Conservation (phyloP, 306 rosid genomes). For the Prunus padus region DNA sequence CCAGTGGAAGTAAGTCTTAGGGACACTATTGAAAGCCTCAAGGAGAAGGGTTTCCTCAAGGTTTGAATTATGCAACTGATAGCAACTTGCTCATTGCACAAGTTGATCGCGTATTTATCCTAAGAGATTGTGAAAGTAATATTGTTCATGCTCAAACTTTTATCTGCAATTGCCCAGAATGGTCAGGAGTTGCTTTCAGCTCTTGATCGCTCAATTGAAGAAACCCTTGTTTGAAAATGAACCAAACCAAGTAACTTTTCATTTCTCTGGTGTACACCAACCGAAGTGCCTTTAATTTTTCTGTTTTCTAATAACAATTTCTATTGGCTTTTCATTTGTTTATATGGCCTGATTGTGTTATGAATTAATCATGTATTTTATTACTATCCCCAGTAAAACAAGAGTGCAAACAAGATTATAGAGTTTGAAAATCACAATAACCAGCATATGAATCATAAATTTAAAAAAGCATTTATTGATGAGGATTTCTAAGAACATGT, state of each 20-base stretch:
- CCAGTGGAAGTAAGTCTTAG: constrained; percentile 21
- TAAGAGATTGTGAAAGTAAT: background rate
- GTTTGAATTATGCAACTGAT: background rate
- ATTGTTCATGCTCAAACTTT: background rate
- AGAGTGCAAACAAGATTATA: too few relatives aligned
- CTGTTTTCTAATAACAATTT: background rate
- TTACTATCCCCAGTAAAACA: too few relatives aligned
- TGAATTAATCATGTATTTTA: too few relatives aligned
- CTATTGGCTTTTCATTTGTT: background rate
- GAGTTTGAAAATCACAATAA: background rate
- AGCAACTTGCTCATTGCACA: background rate
- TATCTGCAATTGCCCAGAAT: background rate
- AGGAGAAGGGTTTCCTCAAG: constrained; percentile 16
- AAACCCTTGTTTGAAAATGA: background rate
- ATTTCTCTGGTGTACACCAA: background rate
- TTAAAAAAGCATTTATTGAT: background rate
- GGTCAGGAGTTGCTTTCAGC: background rate
- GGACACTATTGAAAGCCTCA: constrained; percentile 28
- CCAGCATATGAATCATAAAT: background rate
- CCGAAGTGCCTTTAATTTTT: background rate
- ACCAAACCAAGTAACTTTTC: background rate
- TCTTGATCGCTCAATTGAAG: too few relatives aligned
- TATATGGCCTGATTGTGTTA: background rate
- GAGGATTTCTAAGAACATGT: background rate
- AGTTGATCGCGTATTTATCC: background rate